phyloP scores from a whole-genome alignment of 768 basidiomycete genomes.

The Grammothele lineata region DNA sequence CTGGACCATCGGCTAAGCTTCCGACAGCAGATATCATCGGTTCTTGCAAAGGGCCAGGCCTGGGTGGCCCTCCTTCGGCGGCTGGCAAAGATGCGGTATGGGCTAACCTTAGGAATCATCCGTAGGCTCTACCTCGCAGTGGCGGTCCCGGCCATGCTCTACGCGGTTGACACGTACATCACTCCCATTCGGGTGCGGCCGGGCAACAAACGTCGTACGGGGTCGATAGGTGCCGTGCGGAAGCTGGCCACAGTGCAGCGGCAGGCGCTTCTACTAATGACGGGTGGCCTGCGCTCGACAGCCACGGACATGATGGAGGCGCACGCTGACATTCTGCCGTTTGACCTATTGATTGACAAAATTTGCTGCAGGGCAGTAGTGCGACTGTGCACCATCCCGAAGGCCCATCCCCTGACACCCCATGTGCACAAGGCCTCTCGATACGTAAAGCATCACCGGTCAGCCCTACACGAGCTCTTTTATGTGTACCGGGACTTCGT shows the following conservation, averaged over 20 bases:
- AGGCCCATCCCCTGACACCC: conserved; percentile 14
- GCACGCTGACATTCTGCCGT: conserved; percentile 17
- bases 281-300: conserved; percentile 22
- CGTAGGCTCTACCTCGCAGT: conserved; percentile 22
- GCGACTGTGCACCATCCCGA: conserved; percentile 17
- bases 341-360: conserved; percentile 15
- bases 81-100: conserved; percentile 17
- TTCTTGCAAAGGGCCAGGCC: conserved; percentile 19
- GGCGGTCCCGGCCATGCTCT: conserved; percentile 27
- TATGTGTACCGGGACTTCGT: conserved; percentile 1
- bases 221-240: neutral
- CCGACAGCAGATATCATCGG: conserved; percentile 14
- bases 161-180: conserved; percentile 12
- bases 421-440: conserved; percentile 2
- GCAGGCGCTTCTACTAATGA: conserved; percentile 13
- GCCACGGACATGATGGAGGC: conserved; percentile 19
- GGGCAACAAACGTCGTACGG: neutral
- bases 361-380: conserved; percentile 4
- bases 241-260: conserved; percentile 19
- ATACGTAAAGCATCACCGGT: conserved; percentile 10
- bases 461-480: conserved; percentile 20
- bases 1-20: conserved; percentile 29
- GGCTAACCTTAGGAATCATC: conserved; percentile 13
- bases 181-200: neutral
- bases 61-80: conserved; percentile 14